A percentile compares a stretch with the other conserved stretches of the same genome.
Evolutionary conservation across 306 rosid species (phyloP).

Genomic region (Trifolium dubium): DNA sequence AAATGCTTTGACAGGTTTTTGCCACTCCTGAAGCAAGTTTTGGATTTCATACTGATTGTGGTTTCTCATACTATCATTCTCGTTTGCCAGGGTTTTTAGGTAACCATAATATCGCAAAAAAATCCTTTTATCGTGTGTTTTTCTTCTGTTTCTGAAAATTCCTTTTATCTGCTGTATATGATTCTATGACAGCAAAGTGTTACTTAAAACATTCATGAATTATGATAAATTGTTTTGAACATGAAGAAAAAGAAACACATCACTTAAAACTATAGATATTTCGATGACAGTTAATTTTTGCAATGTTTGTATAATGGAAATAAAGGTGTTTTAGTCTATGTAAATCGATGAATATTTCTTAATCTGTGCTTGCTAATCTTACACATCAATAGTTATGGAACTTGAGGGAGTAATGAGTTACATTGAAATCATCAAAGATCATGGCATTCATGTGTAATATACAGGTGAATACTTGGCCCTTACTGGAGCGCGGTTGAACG

Average conservation of each 20-base stretch:
- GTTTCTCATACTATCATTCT: constrained; percentile 84
- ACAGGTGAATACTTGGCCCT: constrained; percentile 92
- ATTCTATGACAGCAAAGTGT: constrained; percentile 4
- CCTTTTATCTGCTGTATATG: neutral
- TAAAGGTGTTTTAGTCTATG: neutral
- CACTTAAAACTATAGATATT: too few relatives aligned
- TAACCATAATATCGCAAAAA: constrained; percentile 40
- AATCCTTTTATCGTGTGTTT: neutral
- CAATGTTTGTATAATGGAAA: neutral
- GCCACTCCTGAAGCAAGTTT: constrained; percentile 96
- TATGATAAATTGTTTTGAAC: too few relatives aligned
- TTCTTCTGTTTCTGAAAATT: too few relatives aligned
- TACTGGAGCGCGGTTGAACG: constrained; percentile 76
- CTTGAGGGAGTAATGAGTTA: neutral
- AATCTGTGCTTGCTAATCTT: neutral
- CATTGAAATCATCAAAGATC: constrained; percentile 5
- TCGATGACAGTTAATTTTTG: neutral
- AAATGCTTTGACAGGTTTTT: constrained; percentile 64
- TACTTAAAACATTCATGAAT: neutral
- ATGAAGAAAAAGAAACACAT: too few relatives aligned
- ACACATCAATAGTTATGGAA: neutral
- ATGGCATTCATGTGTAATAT: constrained; percentile 35
- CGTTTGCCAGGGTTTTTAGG: constrained; percentile 86
- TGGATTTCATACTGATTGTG: constrained; percentile 94
- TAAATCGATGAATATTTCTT: neutral